Evolutionary conservation across 106 monocot species (phyloP).

Genomic region (Dioscorea zingiberensis): DNA sequence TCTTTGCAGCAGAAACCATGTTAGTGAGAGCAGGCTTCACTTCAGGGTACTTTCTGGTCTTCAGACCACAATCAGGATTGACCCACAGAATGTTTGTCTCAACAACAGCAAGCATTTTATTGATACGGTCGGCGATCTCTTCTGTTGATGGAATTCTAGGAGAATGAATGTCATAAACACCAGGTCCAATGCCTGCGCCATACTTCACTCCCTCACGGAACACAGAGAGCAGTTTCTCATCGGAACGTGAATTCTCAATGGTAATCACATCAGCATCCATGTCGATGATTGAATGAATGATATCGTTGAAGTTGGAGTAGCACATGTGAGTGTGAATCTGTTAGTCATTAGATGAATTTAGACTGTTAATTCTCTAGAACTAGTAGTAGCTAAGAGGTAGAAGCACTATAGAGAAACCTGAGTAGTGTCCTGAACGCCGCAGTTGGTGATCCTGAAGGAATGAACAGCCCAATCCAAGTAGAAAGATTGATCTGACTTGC

Average conservation of each 20-base stretch:
- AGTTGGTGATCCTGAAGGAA: constrained; percentile 78
- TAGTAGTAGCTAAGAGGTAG: neutral
- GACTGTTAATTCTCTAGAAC: neutral
- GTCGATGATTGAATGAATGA: constrained; percentile 79
- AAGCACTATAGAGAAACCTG: constrained; percentile 25
- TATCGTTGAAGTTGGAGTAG: constrained; percentile 86
- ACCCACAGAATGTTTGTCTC: constrained; percentile 81
- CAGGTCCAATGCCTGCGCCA: constrained; percentile 48
- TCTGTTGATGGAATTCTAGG: constrained; percentile 72
- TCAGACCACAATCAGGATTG: constrained; percentile 51
- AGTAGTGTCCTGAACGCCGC: constrained; percentile 63
- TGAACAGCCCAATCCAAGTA: constrained; percentile 79
- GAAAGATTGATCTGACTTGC: constrained; percentile 69
- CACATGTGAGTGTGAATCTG: constrained; percentile 84
- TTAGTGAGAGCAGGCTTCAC: constrained; percentile 39
- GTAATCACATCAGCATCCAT: constrained; percentile 86
- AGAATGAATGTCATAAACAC: constrained; percentile 72
- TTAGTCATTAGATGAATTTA: neutral
- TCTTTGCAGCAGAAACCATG: constrained; percentile 41
- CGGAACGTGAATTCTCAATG: constrained; percentile 80
- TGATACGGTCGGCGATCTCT: constrained; percentile 74
- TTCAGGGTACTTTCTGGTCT: constrained; percentile 47
- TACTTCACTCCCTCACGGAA: constrained; percentile 56
- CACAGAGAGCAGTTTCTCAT: constrained; percentile 79
- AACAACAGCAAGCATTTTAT: constrained; percentile 80